A percentile compares a stretch with the other conserved stretches of the same genome.
These are phyloP conservation scores for Zymoseptoria crescenta DNA, from an alignment of 2,329 filamentous ascomycete species.

Conservation along the genomic window DNA sequence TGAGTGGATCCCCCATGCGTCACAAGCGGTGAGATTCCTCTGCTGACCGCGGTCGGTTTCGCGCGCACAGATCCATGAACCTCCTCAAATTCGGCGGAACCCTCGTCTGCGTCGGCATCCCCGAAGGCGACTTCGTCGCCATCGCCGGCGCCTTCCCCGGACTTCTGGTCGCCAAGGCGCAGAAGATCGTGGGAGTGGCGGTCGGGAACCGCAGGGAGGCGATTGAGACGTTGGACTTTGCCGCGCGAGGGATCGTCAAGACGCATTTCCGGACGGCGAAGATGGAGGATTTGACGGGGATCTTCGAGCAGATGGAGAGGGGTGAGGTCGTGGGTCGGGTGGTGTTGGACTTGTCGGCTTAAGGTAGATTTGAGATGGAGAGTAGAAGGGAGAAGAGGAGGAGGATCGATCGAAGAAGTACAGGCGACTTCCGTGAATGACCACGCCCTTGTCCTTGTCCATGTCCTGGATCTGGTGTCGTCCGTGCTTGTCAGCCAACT, in stretches of 20 bases:
- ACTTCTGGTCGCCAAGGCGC: slow-evolving; percentile 35
- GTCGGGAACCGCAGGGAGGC: slow-evolving; percentile 42
- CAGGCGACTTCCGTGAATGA: neutral
- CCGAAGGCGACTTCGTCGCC: slow-evolving; percentile 40
- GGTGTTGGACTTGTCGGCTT: slow-evolving; percentile 36
- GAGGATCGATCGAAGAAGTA: neutral
- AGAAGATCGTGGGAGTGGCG: slow-evolving; percentile 39
- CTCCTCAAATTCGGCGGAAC: slow-evolving; percentile 40
- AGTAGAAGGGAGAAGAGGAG: neutral
- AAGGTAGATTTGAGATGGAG: no score
- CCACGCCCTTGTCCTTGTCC: neutral
- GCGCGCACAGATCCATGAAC: slow-evolving; percentile 24
- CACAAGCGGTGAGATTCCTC: no score
- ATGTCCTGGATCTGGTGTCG: no score
- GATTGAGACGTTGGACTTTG: slow-evolving; percentile 43
- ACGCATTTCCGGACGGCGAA: slow-evolving; percentile 40
- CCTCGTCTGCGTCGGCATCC: slow-evolving; percentile 41
- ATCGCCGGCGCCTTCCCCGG: slow-evolving; percentile 37
- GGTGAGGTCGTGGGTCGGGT: slow-evolving; percentile 41
- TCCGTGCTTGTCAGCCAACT: neutral
- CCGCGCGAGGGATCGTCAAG: slow-evolving; percentile 39
- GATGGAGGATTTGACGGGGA: slow-evolving; percentile 40
- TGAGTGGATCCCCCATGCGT: slow-evolving; percentile 6
- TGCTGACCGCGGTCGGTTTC: neutral
- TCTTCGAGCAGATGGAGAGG: slow-evolving; percentile 42